Evolutionary conservation across 352 stramenopile species (phyloP).

Genomic region (Phytophthora litchii): DNA sequence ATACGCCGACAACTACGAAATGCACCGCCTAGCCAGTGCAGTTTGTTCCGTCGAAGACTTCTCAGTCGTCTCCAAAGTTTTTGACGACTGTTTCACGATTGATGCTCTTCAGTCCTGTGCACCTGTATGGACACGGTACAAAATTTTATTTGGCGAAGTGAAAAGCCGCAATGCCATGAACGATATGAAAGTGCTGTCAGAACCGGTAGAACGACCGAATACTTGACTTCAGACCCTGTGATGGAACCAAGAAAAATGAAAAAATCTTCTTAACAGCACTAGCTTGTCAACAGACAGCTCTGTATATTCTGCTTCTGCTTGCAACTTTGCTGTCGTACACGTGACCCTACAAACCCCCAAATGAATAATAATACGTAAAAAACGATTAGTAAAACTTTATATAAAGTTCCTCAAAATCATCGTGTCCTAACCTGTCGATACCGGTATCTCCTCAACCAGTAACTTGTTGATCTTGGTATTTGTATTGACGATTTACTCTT

Average conservation of each 20-base stretch:
- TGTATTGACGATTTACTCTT: constrained; percentile 35
- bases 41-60: constrained; percentile 55
- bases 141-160: constrained; percentile 47
- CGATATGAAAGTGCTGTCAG: not conserved
- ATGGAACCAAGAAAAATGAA: not conserved
- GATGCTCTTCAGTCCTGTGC: constrained; percentile 27
- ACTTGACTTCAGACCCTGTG: too few relatives aligned
- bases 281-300: not conserved
- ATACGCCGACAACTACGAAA: constrained; percentile 46
- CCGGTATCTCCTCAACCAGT: not conserved
- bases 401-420: too few relatives aligned
- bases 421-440: constrained; percentile 23
- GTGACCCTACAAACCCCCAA: not conserved
- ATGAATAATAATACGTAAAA: too few relatives aligned
- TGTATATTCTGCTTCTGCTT: not conserved
- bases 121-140: constrained; percentile 65
- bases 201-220: not conserved
- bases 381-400: constrained; percentile 1
- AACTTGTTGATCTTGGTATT: constrained; percentile 8
- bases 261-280: too few relatives aligned
- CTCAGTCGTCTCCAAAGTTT: constrained; percentile 43
- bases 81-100: constrained; percentile 39
- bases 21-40: constrained; percentile 58
- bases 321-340: constrained; percentile 5
- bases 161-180: constrained; percentile 25